Base-by-base conservation (phyloP, 257 asterid genomes). In the Rehmannia glutinosa region DNA sequence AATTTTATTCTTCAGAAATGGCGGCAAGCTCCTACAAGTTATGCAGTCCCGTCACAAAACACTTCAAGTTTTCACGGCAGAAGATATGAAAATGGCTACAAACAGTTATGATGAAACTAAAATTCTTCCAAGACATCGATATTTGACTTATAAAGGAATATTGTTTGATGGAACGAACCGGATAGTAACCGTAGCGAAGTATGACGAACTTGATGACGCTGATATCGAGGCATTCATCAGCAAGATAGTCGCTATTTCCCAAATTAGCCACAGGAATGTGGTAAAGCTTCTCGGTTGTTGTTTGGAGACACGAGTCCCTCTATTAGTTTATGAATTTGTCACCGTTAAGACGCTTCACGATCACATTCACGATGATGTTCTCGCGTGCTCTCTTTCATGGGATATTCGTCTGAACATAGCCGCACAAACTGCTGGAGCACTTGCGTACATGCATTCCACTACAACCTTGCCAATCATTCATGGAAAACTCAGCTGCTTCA, bases 211-310 rank as follows among this genome's bases (percentile, higher is more conserved):
- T 23, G 73, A 54, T 9, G 58, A 13, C 23, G 10, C 52, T 64
- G 42, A 54, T 12, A 17, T 39, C 12, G 68, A 46, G 46, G 60
- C 21, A 51, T 76, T 74, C 67, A 55, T 66, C 11, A 20, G 33
- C 2, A 69, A 62, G 32, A 38, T 78, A 12, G 62, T 62, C 60
- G 9, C 68, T 30, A 52, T 74, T 50, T 71, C 80, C 10, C 49
- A 19, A 35, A 41, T 66, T 32, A 25, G 9, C 28, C 83, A 78
- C 24, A 43, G 28, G 65, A 78, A 74, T 45, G 65, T 78, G 17
- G 69, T 71, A 36, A 66, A 25, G 72, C 68, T 74, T 64, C 58
- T 74, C 6, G 80, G 79, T 28, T 69, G 76, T 50, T 73, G 82
- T 54, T 12, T 77, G 20, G 78, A 77, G 72, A 73, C 76, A 16